Percentiles rank a stretch among this genome's conserved stretches.
Evolutionary conservation across 805 yeast species (phyloP).

Genomic region (Tetrapisispora nanseiensis): DNA sequence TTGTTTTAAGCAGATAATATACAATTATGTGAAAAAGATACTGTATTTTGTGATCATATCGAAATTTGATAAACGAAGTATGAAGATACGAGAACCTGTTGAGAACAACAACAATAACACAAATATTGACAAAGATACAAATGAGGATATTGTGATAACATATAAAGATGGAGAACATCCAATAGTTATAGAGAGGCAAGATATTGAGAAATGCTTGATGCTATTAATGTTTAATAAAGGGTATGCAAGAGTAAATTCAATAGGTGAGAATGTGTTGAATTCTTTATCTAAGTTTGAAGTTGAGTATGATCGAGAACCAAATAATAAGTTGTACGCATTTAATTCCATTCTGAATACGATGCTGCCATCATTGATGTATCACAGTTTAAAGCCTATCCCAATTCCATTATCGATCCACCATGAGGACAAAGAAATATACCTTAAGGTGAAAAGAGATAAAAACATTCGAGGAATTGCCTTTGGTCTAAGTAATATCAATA

Average conservation of each 20-base stretch:
- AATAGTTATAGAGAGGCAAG: slow-evolving; percentile 13
- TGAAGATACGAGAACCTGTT: neutral
- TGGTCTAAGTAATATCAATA: neutral
- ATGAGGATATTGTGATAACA: neutral
- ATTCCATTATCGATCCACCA: neutral
- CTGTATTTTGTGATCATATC: neutral
- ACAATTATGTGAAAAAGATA: neutral
- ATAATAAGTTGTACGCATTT: neutral
- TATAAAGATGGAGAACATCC: slow-evolving; percentile 10
- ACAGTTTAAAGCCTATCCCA: neutral
- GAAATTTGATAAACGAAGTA: slow-evolving; percentile 1
- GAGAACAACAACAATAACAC: neutral
- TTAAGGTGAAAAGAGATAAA: neutral
- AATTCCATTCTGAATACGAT: neutral
- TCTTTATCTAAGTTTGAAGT: slow-evolving; percentile 20
- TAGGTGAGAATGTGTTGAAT: slow-evolving; percentile 7
- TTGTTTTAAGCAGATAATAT: neutral
- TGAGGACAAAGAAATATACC: neutral
- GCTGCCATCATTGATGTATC: neutral
- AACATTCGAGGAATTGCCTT: neutral
- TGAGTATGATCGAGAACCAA: slow-evolving; percentile 3
- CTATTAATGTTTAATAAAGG: slow-evolving; percentile 5
- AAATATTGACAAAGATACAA: neutral
- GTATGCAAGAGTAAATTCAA: neutral
- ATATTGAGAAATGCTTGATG: slow-evolving; percentile 8